Evolutionary conservation across 1,284 basidiomycete species (phyloP).

Genomic region (Rhodotorula sp.): DNA sequence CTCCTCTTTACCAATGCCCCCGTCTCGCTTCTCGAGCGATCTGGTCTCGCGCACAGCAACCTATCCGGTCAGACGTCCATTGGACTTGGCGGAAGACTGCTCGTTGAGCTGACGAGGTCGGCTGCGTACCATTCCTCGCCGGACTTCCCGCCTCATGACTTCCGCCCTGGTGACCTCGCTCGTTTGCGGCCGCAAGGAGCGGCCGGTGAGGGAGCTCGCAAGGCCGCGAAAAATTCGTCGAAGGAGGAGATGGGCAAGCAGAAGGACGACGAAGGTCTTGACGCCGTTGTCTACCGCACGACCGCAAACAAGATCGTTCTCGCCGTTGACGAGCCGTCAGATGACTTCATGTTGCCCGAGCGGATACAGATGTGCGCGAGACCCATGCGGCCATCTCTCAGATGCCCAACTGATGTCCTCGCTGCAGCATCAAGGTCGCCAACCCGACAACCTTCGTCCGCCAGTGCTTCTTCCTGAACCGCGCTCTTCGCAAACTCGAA

Average conservation of each 20-base stretch:
- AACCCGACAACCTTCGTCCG: conserved; percentile 34
- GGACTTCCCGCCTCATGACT: conserved; percentile 30
- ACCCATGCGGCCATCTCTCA: not conserved
- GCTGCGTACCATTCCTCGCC: conserved; percentile 12
- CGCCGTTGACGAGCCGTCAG: conserved; percentile 29
- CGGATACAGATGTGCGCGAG: conserved; percentile 28
- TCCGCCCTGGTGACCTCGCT: conserved; percentile 39
- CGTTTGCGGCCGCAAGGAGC: conserved; percentile 1
- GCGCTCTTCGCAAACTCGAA: conserved; percentile 12
- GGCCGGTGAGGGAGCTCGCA: not conserved
- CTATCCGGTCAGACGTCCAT: conserved; percentile 15
- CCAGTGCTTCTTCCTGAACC: conserved; percentile 19
- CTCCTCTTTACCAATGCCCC: conserved; percentile 21
- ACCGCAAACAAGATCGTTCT: conserved; percentile 38
- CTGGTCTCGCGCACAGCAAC: conserved; percentile 18
- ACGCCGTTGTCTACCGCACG: conserved; percentile 42
- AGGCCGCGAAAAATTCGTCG: not conserved
- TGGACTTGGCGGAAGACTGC: conserved; percentile 39
- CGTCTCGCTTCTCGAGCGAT: not conserved
- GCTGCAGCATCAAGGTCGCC: conserved; percentile 28
- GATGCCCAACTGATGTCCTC: not conserved
- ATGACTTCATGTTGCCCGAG: conserved; percentile 31
- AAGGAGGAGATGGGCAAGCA: conserved; percentile 10
- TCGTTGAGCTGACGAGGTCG: conserved; percentile 37
- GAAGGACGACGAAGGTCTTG: conserved; percentile 18